Conservation (phyloP, 441 rosid genomes). For the Macaranga tanarius region DNA sequence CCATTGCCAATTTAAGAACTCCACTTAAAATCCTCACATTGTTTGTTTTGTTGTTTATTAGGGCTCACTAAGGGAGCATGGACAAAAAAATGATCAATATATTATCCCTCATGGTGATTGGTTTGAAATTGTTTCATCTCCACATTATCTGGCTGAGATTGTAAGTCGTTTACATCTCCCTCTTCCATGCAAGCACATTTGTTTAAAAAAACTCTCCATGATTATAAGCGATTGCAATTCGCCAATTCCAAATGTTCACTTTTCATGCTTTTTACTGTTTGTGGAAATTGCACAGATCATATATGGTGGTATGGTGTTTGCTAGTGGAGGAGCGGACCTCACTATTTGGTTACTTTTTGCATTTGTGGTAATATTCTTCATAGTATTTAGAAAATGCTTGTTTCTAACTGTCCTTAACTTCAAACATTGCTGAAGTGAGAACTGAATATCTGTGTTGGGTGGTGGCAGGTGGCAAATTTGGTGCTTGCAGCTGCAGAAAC, state of each 20-base stretch:
- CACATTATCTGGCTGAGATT: conserved; percentile 77
- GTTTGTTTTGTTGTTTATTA: conserved; percentile 14
- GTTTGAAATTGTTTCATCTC: conserved; percentile 71
- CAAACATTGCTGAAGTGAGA: neutral
- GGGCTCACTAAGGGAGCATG: conserved; percentile 51
- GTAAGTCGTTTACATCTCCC: conserved; percentile 30
- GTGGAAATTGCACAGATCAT: conserved; percentile 44
- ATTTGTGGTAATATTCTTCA: conserved; percentile 50
- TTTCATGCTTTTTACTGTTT: neutral
- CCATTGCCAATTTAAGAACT: neutral
- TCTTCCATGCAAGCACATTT: neutral
- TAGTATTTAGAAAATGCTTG: neutral
- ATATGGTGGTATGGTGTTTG: conserved; percentile 53
- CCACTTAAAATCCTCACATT: neutral
- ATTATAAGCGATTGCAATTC: neutral
- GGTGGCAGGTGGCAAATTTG: conserved; percentile 61
- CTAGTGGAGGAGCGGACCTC: conserved; percentile 68
- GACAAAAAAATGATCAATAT: conserved; percentile 41
- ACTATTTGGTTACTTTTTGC: conserved; percentile 58
- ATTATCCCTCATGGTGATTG: conserved; percentile 70
- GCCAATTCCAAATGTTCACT: neutral
- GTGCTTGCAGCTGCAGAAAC: conserved; percentile 65
- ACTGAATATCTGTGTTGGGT: conserved; percentile 6
- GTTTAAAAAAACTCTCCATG: neutral
- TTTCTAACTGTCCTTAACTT: neutral